phyloP scores from a whole-genome alignment of 1,139 yeast species.

The Protomyces gravidus region DNA sequence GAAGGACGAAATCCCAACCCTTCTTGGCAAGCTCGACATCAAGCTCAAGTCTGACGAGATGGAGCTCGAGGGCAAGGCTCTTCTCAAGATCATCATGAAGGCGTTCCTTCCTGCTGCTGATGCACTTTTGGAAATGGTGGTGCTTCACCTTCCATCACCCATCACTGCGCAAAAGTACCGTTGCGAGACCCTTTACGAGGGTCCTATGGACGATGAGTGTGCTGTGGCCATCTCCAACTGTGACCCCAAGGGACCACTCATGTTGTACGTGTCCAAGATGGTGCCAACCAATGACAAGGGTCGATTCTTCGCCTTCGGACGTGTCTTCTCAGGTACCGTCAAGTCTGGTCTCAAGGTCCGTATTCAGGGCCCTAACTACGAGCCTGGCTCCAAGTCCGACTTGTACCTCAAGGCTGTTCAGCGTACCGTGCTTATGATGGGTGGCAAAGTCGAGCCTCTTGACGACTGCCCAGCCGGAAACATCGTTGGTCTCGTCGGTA shows the following conservation, averaged over 20 bases:
- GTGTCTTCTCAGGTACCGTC: constrained; percentile 99
- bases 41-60: constrained; percentile 87
- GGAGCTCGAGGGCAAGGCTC: constrained; percentile 97
- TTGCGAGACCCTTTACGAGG: constrained; percentile 98
- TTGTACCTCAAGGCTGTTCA: constrained; percentile 95
- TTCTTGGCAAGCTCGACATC: constrained; percentile 90
- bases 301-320: constrained; percentile 99
- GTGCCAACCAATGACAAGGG: constrained; percentile 99
- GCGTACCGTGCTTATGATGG: constrained; percentile 99
- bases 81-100: constrained; percentile 97
- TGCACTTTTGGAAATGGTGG: constrained; percentile 98
- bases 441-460: constrained; percentile 95
- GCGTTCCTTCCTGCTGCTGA: constrained; percentile 99
- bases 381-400: constrained; percentile 97
- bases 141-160: constrained; percentile 98
- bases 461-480: constrained; percentile 99
- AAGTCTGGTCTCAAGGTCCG: constrained; percentile 98
- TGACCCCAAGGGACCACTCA: constrained; percentile 97
- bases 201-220: constrained; percentile 92
- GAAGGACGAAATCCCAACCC: constrained; percentile 88
- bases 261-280: constrained; percentile 99
- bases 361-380: constrained; percentile 99
- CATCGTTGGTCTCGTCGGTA: constrained; percentile 99
- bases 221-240: constrained; percentile 94
- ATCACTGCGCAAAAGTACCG: constrained; percentile 98